Base-by-base conservation (phyloP, 2,329 filamentous ascomycete species). In the Hypoxylon sp. region DNA sequence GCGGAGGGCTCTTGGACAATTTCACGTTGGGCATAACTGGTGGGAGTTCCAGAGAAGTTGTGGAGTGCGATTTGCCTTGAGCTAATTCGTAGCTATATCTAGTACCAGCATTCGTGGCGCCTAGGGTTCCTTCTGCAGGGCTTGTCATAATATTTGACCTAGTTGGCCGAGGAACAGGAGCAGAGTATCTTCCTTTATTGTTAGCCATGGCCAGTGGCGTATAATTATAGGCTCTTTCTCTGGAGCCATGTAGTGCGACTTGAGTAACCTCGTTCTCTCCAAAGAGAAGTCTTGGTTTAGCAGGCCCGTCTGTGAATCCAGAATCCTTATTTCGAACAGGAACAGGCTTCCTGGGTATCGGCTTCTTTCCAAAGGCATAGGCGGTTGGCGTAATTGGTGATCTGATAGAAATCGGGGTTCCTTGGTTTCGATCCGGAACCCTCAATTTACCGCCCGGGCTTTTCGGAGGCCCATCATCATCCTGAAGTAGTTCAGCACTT, bases 401-500 rank as follows among this genome's bases (percentile, higher is more conserved):
- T 58, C 66, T 51, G 19, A 74, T 53, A 19, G 71, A 58, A 32
- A 71, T 53, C 14, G 52, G 52, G 12, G 60, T 61, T 39, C 41
- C 64, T 45, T 68, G 63, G 46, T 60, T 71, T 32, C 59, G 57
- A 48, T 67, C 57, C 9, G 32, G 23, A 43, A n/a, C 30, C 29
- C 50, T 54, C 23, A 52, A 32, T 45, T 65, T 56, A 12, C 54
- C 16, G 1, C 39, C 29, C 5, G 61, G 39, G 11, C 27, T 29
- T 9, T 53, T 61, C 6, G 63, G 32, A 41, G 64, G 67, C 2
- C 66, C 46, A 27, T 67, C 67, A 32, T 70, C 70, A 34, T 73
- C 75, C 25, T 73, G 71, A 39, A 65, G 74, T 14, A 71, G 65
- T 47, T 84, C 81, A 16, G 81, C 74, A 51, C 82, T 85, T 5